Base-by-base conservation (phyloP, 768 basidiomycete genomes). In the Rhodotorula paludigena region DNA sequence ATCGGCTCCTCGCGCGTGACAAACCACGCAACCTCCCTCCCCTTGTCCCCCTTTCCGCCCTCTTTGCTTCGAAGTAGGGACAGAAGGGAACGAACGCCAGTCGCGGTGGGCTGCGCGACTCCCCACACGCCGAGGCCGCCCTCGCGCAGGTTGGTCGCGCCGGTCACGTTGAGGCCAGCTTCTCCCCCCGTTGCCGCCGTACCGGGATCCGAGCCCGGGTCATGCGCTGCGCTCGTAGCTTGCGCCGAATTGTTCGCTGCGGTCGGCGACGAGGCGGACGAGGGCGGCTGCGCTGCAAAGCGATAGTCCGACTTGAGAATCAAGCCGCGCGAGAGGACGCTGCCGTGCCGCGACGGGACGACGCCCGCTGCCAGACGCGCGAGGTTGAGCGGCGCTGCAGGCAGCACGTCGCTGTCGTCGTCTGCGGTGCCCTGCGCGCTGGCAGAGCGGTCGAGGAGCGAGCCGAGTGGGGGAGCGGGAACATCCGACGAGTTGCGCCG, bases 71-170 rank as follows among this genome's bases (percentile, higher is more conserved):
- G 72, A 11, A 99, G 83, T 18, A 92, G 82, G 30, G 90, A 90
- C 8, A 99, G 80, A 57, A 98, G 90, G 5, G 91, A 92, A 53
- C 90, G 83, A 18, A 99, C 82, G 6, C 94, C 96, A 71, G 91
- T 89, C 1, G 89, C 86, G 4, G 93, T 89, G 20, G 96, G 96
- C 77, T 98, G 96, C 4, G 96, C 94, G 10, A 88, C 90, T 21
- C 94, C 96, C 76, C 89, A 98, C 4, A 99, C 91, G 72, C 93
- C 94, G 41, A 97, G 82, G 57, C 85, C 83, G 15, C 92, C 88
- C 20, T 89, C 86, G 72, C 96, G 82, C 77, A 98, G 97, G 79
- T 98, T 97, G 7, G 94, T 92, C 25, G 94, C 94, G 41, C 96
- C 94, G 76, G 92, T 88, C 15, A 99, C 83, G 64, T 89, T 90